Evolutionary conservation across 441 rosid genomes (phyloP).

Genomic region (Pelargonium myrrhifolium): DNA sequence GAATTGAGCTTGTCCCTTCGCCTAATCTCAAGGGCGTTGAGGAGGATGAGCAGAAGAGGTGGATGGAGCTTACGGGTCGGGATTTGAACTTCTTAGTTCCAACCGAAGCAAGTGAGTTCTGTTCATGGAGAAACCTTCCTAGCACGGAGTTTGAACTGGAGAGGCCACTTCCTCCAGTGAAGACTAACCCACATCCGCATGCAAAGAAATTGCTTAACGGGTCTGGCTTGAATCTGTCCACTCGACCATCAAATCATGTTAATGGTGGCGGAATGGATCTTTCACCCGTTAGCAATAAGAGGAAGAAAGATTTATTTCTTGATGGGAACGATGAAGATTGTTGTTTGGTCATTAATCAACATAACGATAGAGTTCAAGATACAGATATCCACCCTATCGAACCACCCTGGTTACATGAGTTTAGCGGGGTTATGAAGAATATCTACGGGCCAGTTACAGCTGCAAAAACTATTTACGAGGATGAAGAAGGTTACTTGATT

Average conservation of each 20-base stretch:
- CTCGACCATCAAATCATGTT: constrained; percentile 21
- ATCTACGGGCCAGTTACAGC: constrained; percentile 50
- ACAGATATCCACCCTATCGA: constrained; percentile 41
- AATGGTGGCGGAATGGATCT: constrained; percentile 48
- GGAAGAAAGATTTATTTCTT: constrained; percentile 48
- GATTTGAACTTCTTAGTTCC: constrained; percentile 53
- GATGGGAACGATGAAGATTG: constrained; percentile 46
- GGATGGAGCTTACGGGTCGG: constrained; percentile 63
- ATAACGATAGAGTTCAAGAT: constrained; percentile 30
- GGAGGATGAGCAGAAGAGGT: constrained; percentile 59
- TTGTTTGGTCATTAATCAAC: constrained; percentile 34
- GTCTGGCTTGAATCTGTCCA: constrained; percentile 50
- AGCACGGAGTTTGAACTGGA: constrained; percentile 60
- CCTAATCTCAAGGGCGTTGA: constrained; percentile 52
- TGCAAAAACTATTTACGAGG: constrained; percentile 59
- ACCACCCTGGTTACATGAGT: constrained; percentile 45
- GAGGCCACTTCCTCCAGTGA: constrained; percentile 38
- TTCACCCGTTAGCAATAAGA: constrained; percentile 52
- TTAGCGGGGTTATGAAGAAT: constrained; percentile 36
- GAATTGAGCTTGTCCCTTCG: constrained; percentile 47
- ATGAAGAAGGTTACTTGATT: constrained; percentile 51
- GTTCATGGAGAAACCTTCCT: constrained; percentile 59
- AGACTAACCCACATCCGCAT: constrained; percentile 37
- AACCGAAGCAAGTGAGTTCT: constrained; percentile 53
- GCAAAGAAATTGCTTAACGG: constrained; percentile 57